A percentile compares a stretch with the other conserved stretches of the same genome.
Evolutionary conservation across 306 rosid species (phyloP).

Genomic region (Morella rubra): DNA sequence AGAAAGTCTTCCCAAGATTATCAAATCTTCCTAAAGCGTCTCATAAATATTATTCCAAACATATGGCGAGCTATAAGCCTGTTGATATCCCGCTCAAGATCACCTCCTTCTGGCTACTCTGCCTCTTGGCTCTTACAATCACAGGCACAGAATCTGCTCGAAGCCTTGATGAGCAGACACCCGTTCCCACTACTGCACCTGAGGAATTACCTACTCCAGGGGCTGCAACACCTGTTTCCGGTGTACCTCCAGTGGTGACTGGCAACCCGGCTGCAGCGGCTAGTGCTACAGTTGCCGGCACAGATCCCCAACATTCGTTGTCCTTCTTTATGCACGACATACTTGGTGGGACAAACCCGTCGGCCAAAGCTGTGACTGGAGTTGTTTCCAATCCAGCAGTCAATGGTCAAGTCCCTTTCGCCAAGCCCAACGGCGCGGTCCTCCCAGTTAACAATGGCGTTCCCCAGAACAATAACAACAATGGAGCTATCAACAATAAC

Average conservation of each 20-base stretch:
- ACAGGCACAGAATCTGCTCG: constrained; percentile 30
- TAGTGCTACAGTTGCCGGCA: constrained; percentile 5
- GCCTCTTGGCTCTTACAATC: constrained; percentile 28
- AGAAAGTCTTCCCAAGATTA: background rate
- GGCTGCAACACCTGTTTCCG: constrained; percentile 24
- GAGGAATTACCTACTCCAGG: constrained; percentile 14
- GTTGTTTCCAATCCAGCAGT: constrained; percentile 69
- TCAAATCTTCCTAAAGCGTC: background rate
- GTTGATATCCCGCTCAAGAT: constrained; percentile 12
- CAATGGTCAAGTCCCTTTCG: constrained; percentile 76
- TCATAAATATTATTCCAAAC: background rate
- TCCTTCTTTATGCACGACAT: constrained; percentile 77
- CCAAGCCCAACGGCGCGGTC: constrained; percentile 87
- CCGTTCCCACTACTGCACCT: background rate
- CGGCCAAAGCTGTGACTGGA: constrained; percentile 74
- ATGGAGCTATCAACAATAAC: constrained; percentile 69
- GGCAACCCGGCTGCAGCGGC: constrained; percentile 24
- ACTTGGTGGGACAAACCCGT: constrained; percentile 75
- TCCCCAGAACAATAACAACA: constrained; percentile 68
- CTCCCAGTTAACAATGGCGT: constrained; percentile 53
- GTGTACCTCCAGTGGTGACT: constrained; percentile 25
- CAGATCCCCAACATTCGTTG: constrained; percentile 30
- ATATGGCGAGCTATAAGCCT: constrained; percentile 33
- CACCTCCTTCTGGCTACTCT: constrained; percentile 18
- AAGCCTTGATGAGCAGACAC: constrained; percentile 34